These are phyloP conservation scores for Poa annua DNA, from an alignment of 176 grass and related monocot genomes.

Conservation along the genomic window DNA sequence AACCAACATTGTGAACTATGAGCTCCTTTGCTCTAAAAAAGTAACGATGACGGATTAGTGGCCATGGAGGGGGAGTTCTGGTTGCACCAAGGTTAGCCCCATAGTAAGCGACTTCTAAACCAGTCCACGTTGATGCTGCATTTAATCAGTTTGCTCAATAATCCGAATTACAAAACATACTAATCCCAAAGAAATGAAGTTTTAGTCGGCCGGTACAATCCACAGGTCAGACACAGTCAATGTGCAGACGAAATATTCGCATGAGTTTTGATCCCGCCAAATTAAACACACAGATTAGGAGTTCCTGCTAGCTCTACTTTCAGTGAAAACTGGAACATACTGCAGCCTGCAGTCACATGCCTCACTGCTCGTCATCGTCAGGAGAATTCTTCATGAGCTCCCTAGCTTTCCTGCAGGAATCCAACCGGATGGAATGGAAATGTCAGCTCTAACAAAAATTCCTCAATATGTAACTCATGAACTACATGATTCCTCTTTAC, in stretches of 20 bases:
- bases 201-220: not conserved
- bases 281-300: not conserved
- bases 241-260: not conserved
- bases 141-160: not conserved
- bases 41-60: no score
- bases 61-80: no score
- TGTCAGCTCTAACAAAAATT: not conserved
- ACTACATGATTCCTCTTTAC: not conserved
- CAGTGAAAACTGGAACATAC: slow-evolving; percentile 3
- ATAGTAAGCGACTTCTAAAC: no score
- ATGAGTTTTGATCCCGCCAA: not conserved
- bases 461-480: not conserved
- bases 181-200: not conserved
- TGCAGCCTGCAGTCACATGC: not conserved
- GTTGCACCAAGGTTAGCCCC: no score
- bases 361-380: not conserved
- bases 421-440: not conserved
- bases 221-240: not conserved
- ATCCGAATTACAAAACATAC: not conserved
- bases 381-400: not conserved
- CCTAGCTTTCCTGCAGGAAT: slow-evolving; percentile 10
- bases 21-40: no score
- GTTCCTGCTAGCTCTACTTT: not conserved
- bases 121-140: no score
- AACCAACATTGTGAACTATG: no score